These are phyloP conservation scores for Kokia cookei DNA, from an alignment of 441 rosid genomes.

Conservation along the genomic window DNA sequence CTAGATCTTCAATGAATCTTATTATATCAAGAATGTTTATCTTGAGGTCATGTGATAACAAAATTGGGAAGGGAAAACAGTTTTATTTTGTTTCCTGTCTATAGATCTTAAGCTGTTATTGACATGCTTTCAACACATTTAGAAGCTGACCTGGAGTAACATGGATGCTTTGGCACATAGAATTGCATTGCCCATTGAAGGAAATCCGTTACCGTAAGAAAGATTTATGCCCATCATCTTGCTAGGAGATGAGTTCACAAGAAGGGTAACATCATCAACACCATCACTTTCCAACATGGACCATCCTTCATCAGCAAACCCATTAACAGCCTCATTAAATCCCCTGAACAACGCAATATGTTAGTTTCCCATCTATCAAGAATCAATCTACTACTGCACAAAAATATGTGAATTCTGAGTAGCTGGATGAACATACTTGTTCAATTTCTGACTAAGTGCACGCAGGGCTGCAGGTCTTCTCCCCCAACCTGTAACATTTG, in stretches of 20 bases:
- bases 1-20: not conserved
- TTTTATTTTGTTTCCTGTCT: not conserved
- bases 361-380: conserved; percentile 4
- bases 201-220: conserved; percentile 47
- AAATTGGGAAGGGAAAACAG: not conserved
- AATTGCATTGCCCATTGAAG: conserved; percentile 53
- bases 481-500: conserved; percentile 58
- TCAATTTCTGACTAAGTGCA: conserved; percentile 62
- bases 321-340: conserved; percentile 69
- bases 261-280: conserved; percentile 60
- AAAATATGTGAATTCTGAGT: not conserved
- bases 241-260: conserved; percentile 52
- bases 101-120: not conserved
- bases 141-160: conserved; percentile 48
- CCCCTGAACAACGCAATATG: conserved; percentile 35
- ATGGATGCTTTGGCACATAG: conserved; percentile 73
- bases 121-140: not conserved
- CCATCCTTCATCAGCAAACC: conserved; percentile 72
- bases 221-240: conserved; percentile 54
- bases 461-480: conserved; percentile 68
- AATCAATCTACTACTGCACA: not conserved
- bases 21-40: not conserved
- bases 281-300: conserved; percentile 70
- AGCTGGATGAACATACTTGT: conserved; percentile 34
- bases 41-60: not conserved